Conservation (phyloP, 257 asterid species). For the Osmanthus fragrans region DNA sequence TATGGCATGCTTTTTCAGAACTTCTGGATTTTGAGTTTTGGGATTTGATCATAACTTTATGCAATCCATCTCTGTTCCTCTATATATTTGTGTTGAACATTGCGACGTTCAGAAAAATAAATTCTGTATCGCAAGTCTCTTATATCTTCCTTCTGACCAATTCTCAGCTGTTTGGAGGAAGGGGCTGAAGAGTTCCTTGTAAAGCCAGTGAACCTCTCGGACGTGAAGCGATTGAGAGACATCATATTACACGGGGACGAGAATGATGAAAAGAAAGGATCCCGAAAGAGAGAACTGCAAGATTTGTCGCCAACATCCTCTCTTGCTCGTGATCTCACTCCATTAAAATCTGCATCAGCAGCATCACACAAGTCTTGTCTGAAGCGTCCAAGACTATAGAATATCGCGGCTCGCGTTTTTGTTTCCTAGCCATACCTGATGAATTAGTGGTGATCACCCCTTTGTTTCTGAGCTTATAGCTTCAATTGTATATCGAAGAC, state of each 20-base stretch:
- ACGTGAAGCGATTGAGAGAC: conserved; percentile 60
- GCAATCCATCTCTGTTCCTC: neutral
- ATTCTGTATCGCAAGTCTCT: neutral
- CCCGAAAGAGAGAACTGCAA: conserved; percentile 48
- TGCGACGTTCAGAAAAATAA: neutral
- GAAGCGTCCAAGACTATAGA: conserved; percentile 37
- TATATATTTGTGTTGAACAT: too few species aligned
- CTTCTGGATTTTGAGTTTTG: neutral
- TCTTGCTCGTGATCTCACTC: conserved; percentile 16
- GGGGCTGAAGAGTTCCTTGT: conserved; percentile 85
- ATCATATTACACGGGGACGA: conserved; percentile 47
- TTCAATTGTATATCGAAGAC: conserved; percentile 21
- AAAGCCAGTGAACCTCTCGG: conserved; percentile 79
- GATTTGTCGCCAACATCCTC: conserved; percentile 27
- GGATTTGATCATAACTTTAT: neutral
- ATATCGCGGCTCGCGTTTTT: neutral
- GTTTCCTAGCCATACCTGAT: neutral
- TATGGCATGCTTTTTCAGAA: neutral
- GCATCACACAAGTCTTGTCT: conserved; percentile 12
- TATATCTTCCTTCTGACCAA: neutral
- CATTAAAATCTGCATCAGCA: conserved; percentile 15
- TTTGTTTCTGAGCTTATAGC: conserved; percentile 7
- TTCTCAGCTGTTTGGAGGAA: conserved; percentile 71
- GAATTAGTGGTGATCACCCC: neutral
- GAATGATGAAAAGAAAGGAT: conserved; percentile 9